These are phyloP conservation scores for Leccinellum rugosiceps DNA, from an alignment of 768 basidiomycete genomes.

Conservation along the genomic window DNA sequence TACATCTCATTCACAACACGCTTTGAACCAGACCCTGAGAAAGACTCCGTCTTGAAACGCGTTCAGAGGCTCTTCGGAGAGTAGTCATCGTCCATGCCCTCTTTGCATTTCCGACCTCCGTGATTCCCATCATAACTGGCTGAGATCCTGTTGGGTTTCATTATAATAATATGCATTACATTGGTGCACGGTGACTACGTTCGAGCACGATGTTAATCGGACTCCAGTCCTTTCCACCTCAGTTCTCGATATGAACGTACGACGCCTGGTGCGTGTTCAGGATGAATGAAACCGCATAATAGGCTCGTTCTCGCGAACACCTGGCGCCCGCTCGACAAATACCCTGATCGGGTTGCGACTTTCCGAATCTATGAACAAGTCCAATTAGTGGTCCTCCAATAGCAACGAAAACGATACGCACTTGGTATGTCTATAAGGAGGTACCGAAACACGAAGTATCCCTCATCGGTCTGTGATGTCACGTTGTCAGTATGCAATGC, in stretches of 20 bases:
- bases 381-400: slow-evolving; percentile 2
- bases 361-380: slow-evolving; percentile 49
- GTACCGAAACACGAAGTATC: slow-evolving; percentile 76
- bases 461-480: slow-evolving; percentile 59
- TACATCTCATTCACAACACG: slow-evolving; percentile 19
- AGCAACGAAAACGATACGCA: slow-evolving; percentile 39
- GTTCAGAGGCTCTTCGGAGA: slow-evolving; percentile 97
- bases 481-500: slow-evolving; percentile 8
- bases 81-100: slow-evolving; percentile 36
- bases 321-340: slow-evolving; percentile 64
- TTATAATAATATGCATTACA: slow-evolving; percentile 26
- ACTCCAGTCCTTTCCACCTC: slow-evolving; percentile 7
- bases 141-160: slow-evolving; percentile 24
- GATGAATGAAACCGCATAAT: slow-evolving; percentile 63
- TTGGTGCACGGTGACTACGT: slow-evolving; percentile 15
- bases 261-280: slow-evolving; percentile 14
- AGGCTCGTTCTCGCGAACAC: slow-evolving; percentile 67
- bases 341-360: slow-evolving; percentile 59
- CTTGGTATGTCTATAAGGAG: slow-evolving; percentile 78
- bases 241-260: slow-evolving; percentile 9
- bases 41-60: slow-evolving; percentile 93
- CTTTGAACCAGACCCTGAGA: slow-evolving; percentile 65
- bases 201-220: slow-evolving; percentile 13
- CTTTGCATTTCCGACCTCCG: slow-evolving; percentile 6
- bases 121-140: slow-evolving; percentile 8